These are phyloP conservation scores for Aquanectria penicillioides DNA, from an alignment of 2,329 filamentous ascomycete species.

Conservation along the genomic window DNA sequence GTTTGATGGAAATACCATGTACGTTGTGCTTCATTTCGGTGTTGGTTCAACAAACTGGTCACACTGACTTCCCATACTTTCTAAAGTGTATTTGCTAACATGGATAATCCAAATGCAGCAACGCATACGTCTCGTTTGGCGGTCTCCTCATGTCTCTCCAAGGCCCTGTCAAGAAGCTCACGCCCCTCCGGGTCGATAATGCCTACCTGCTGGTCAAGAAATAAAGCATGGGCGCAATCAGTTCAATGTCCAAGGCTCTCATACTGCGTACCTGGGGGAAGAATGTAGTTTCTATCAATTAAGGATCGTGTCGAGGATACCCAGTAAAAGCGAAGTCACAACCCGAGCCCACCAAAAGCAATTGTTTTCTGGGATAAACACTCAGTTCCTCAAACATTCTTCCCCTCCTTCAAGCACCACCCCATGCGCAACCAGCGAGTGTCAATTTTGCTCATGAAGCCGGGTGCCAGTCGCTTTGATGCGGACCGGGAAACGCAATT, in stretches of 20 bases:
- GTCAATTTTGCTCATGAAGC: conserved; percentile 6
- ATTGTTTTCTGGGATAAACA: not conserved
- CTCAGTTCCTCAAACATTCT: not conserved
- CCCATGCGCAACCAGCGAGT: not conserved
- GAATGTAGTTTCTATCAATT: conserved; percentile 31
- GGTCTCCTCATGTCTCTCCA: conserved; percentile 90
- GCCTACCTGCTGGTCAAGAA: conserved; percentile 96
- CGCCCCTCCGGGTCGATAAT: conserved; percentile 89
- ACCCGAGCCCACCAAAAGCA: conserved; percentile 15
- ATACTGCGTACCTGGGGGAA: not conserved
- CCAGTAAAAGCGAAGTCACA: conserved; percentile 33
- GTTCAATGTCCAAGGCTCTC: conserved; percentile 24
- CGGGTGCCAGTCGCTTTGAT: conserved; percentile 51
- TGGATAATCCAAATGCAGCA: conserved; percentile 62
- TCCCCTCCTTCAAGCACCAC: not conserved
- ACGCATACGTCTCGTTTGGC: conserved; percentile 94
- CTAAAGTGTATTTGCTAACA: too few relatives aligned
- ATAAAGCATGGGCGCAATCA: conserved; percentile 54
- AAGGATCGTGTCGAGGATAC: conserved; percentile 39
- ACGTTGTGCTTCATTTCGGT: conserved; percentile 18
- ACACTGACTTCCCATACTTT: too few relatives aligned
- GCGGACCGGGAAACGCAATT: conserved; percentile 81
- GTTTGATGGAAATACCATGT: conserved; percentile 85
- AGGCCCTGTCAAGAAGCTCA: conserved; percentile 95
- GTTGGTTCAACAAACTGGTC: too few relatives aligned